phyloP scores from a whole-genome alignment of 768 basidiomycete genomes.

The Pulveroboletus sp. region DNA sequence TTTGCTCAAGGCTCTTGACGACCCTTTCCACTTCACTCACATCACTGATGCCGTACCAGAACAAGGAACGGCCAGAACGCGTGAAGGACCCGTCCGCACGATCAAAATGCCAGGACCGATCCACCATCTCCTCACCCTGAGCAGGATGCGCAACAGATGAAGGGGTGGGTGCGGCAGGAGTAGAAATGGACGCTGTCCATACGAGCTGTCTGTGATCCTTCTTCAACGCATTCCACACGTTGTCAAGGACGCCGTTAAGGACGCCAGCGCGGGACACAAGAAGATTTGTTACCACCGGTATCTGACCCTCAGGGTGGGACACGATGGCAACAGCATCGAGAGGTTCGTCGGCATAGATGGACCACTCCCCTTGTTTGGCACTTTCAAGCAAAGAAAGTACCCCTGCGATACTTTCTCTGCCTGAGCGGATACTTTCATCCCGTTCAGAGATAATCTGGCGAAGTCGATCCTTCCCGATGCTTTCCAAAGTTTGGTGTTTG shows the following conservation, averaged over 20 bases:
- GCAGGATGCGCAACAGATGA: slow-evolving; percentile 2
- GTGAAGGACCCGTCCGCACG: slow-evolving; percentile 97
- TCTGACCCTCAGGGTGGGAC: slow-evolving; percentile 82
- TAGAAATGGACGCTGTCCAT: slow-evolving; percentile 85
- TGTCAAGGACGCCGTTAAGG: slow-evolving; percentile 93
- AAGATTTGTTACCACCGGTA: slow-evolving; percentile 90
- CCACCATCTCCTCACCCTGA: slow-evolving; percentile 73
- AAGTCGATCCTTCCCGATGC: slow-evolving; percentile 88
- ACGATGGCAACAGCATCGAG: slow-evolving; percentile 94
- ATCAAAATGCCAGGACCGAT: slow-evolving; percentile 98
- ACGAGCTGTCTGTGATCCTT: slow-evolving; percentile 92
- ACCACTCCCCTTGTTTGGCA: slow-evolving; percentile 79
- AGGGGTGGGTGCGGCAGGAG: slow-evolving; percentile 9
- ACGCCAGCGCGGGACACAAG: slow-evolving; percentile 83
- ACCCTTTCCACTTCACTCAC: slow-evolving; percentile 86
- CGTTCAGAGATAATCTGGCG: slow-evolving; percentile 94
- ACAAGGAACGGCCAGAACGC: slow-evolving; percentile 85
- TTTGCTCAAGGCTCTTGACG: slow-evolving; percentile 69
- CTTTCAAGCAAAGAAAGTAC: slow-evolving; percentile 56
- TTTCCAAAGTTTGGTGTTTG: slow-evolving; percentile 77
- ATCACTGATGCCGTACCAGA: slow-evolving; percentile 96
- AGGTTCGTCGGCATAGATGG: slow-evolving; percentile 98
- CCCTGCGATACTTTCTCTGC: slow-evolving; percentile 80
- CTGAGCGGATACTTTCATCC: slow-evolving; percentile 84
- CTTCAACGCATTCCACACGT: slow-evolving; percentile 94